Evolutionary conservation across 805 yeast species (phyloP).

Genomic region (Nakazawaea sp.): DNA sequence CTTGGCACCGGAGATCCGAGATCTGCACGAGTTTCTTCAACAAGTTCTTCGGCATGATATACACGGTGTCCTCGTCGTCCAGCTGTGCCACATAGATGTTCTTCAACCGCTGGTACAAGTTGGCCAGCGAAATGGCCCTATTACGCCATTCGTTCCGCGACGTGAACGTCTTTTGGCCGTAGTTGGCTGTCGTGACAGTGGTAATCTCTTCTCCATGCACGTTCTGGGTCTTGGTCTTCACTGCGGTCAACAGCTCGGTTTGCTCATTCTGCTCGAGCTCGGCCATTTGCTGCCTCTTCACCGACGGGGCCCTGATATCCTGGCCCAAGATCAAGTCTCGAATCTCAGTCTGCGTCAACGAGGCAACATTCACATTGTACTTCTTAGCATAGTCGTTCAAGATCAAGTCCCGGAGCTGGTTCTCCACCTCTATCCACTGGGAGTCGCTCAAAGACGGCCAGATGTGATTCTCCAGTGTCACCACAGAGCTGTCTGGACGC

Average conservation of each 20-base stretch:
- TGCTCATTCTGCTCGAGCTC: conserved; percentile 53
- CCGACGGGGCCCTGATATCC: conserved; percentile 86
- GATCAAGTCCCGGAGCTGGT: conserved; percentile 81
- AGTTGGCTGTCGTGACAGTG: conserved; percentile 85
- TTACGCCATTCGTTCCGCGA: conserved; percentile 90
- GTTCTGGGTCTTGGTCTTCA: conserved; percentile 76
- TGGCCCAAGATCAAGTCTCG: conserved; percentile 93
- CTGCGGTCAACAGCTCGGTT: conserved; percentile 50
- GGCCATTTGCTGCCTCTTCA: conserved; percentile 75
- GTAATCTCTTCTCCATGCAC: conserved; percentile 96
- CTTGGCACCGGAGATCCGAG: conserved; percentile 74
- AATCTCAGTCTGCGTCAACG: conserved; percentile 88
- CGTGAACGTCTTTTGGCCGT: conserved; percentile 77
- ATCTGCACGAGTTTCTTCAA: conserved; percentile 71
- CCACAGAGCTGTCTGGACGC: conserved; percentile 64
- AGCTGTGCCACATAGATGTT: conserved; percentile 58
- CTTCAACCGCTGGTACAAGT: conserved; percentile 66
- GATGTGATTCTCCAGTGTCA: conserved; percentile 71
- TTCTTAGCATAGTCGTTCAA: conserved; percentile 78
- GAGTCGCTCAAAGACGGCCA: conserved; percentile 91
- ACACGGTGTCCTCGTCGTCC: conserved; percentile 52
- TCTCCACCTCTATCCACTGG: conserved; percentile 89
- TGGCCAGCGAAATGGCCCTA: conserved; percentile 73
- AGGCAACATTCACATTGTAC: conserved; percentile 77
- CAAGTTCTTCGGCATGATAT: conserved; percentile 76